Evolutionary conservation across 495 filamentous ascomycete genomes (phyloP), one percentile per base, ranked within the genome.

Genomic region (Annulohypoxylon stygium): DNA sequence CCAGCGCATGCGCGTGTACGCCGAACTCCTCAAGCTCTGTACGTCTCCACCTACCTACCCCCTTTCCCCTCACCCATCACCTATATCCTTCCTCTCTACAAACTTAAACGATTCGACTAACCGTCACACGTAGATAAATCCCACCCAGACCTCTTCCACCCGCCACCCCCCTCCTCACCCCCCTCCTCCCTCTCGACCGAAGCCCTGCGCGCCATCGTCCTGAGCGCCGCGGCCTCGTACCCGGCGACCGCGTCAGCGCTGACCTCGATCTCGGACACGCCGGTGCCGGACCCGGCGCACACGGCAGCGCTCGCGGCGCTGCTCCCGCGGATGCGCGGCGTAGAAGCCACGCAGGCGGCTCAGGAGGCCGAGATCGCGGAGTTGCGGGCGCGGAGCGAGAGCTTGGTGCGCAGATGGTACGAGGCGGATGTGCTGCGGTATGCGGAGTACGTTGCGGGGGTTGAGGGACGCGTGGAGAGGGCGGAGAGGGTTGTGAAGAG

Each of bases 401-500:
- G 79, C 25, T 81, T 90, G n/a, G 78, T 98, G 63, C 87, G 93
- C 79, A 80, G 87, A 16, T 97, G 94, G 93, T 95, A 97, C 81
- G 89, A 94, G 74, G 80, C 89, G 55, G 86, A 89, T 11, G 83
- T 95, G 60, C 78, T 97, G 43, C 86, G 87, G 12, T 88, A 87
- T 71, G 90, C 91, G 0, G 88, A 91, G 69, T 90, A 86, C 63
- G 92, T 93, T 85, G 90, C 90, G 10, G 91, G 93, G 43, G 90
- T 90, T 75, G 93, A 97, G 80, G 87, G 86, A 4, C 79, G 92
- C 69, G 71, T 96, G 30, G 87, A 87, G 78, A 86, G 84, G 65
- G 86, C 91, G 8, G 94, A 97, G 82, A 84, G 86, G 71, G 83
- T 84, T 18, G 86, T 95, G 2, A 83, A 86, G 78, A 83, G 91